Evolutionary conservation across 805 yeast species (phyloP).

Genomic region (Phaffomyces opuntiae): DNA sequence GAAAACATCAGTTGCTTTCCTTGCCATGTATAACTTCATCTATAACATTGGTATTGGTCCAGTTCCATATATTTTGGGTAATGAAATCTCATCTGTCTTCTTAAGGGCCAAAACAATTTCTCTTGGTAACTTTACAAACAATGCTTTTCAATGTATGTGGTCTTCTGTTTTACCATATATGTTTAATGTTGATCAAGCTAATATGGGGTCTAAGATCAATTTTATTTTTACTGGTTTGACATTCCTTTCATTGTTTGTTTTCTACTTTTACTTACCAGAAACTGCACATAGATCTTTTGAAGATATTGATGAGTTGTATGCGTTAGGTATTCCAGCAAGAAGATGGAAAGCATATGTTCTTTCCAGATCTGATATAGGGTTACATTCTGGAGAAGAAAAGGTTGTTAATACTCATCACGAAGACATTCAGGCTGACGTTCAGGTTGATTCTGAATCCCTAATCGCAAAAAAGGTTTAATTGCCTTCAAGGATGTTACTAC

Average conservation of each 20-base stretch:
- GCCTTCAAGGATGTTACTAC: too few relatives aligned
- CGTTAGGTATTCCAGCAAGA: constrained; percentile 23
- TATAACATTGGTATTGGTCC: constrained; percentile 34
- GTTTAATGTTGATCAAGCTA: constrained; percentile 35
- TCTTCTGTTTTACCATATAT: constrained; percentile 36
- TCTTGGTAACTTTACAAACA: constrained; percentile 24
- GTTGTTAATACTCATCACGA: too few relatives aligned
- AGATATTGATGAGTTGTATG: constrained; percentile 48
- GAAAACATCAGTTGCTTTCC: constrained; percentile 21
- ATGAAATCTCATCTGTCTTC: constrained; percentile 31
- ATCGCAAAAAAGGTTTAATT: too few relatives aligned
- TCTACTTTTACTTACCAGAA: constrained; percentile 47
- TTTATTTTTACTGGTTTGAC: constrained; percentile 35
- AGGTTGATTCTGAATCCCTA: too few relatives aligned
- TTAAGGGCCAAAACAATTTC: constrained; percentile 35
- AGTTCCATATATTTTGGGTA: constrained; percentile 28
- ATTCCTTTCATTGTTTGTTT: constrained; percentile 28
- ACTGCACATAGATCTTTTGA: constrained; percentile 46
- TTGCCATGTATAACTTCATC: constrained; percentile 23
- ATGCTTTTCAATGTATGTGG: constrained; percentile 27
- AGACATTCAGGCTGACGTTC: too few relatives aligned
- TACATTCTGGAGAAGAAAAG: too few relatives aligned
- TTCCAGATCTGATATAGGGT: too few relatives aligned
- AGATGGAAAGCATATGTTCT: constrained; percentile 14
- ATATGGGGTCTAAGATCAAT: constrained; percentile 37